Base-by-base conservation (phyloP, 1,284 basidiomycete genomes). In the Leccinum ponderosum region DNA sequence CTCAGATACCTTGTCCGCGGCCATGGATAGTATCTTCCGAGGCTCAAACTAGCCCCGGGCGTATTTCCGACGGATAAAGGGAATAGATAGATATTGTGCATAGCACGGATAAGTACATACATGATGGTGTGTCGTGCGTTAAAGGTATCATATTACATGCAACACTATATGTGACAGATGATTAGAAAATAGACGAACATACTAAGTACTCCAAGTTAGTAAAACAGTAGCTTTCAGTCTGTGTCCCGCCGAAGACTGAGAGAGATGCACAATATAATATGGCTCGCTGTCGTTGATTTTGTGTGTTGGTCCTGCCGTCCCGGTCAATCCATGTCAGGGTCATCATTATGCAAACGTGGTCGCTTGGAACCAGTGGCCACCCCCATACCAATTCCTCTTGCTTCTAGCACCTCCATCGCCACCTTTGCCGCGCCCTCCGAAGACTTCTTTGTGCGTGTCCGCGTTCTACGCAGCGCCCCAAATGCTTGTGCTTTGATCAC, bases 401-500 rank as follows among this genome's bases (percentile, higher is more conserved):
- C 84, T 74, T 90, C 87, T 57, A 93, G 77, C 17, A 89, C 87
- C 74, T 91, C 88, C 76, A 90, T 83, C 2, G 90, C 89, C 63
- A 89, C 87, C 75, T 86, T 89, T 12, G 87, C 84, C 47, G 89
- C 87, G 42, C 83, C 86, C 62, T 92, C 90, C 27, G 86, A 84
- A 33, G 85, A 78, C 73, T 84, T 87, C 77, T 89, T 92, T 56
- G 84, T 82, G 63, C 88, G 81, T 51, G 86, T 81, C 61, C 91
- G 84, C 59, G 90, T 90, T 72, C 91, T 81, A 57, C 91, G 87
- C 66, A 92, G 79, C 15, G 90, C 90, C 47, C 91, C 91, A 70
- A 93, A 93, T 35, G 91, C 87, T 72, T 93, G 90, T 48, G 91
- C 91, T 76, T 93, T 93, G 77, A 93, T 91, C 61, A 93, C 90